phyloP scores from a whole-genome alignment of 2,329 filamentous ascomycete genomes.

The Neopestalotiopsis sp. region DNA sequence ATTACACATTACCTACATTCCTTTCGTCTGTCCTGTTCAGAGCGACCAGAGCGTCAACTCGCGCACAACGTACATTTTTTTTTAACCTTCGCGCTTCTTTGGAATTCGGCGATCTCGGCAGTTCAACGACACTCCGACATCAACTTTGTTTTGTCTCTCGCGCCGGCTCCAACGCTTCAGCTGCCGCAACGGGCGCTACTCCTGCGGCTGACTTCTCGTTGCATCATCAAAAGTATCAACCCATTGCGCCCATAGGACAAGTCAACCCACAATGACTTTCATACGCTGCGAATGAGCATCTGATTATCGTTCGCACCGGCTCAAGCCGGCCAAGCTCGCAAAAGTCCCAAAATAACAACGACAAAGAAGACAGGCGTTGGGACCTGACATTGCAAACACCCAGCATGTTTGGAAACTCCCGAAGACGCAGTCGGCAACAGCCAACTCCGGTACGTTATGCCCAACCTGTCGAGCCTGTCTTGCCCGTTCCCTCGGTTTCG shows the following conservation, averaged over 20 bases:
- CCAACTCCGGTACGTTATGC: constrained; percentile 23
- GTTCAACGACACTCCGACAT: neutral
- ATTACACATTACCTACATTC: neutral
- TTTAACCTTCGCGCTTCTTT: neutral
- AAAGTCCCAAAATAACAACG: neutral
- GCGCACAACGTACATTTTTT: neutral
- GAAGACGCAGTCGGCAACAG: constrained; percentile 56
- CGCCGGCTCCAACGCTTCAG: neutral
- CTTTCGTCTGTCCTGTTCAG: neutral
- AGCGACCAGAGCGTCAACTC: neutral
- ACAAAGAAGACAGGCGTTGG: constrained; percentile 3
- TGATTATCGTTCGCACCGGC: neutral
- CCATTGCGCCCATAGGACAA: neutral
- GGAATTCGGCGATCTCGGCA: neutral
- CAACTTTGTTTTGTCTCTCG: neutral
- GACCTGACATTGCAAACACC: neutral
- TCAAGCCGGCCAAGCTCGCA: neutral
- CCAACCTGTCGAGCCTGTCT: neutral
- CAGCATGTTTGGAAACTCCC: constrained; percentile 56
- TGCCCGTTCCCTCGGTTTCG: neutral
- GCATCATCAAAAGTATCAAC: neutral
- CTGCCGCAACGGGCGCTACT: neutral
- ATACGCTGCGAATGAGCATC: constrained; percentile 10
- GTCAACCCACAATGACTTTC: neutral
- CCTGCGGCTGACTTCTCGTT: neutral